Evolutionary conservation across 805 yeast species (phyloP).

Genomic region (Barnettozyma pratensis): DNA sequence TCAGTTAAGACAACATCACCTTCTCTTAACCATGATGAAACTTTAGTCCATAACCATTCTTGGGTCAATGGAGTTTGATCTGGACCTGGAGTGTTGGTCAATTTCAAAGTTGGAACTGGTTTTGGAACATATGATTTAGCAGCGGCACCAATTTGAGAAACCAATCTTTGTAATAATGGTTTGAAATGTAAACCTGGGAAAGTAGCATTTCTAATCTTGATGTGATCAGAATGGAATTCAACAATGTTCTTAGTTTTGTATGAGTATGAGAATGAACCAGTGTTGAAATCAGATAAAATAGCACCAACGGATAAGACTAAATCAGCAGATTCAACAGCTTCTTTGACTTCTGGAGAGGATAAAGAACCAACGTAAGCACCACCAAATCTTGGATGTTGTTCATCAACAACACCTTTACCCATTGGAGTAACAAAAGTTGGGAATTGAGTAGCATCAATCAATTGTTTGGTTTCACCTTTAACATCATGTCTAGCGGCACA

Average conservation of each 20-base stretch:
- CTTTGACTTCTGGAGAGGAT: conserved; percentile 66
- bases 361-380: conserved; percentile 86
- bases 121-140: conserved; percentile 42
- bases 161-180: conserved; percentile 41
- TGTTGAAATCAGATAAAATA: conserved; percentile 80
- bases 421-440: conserved; percentile 84
- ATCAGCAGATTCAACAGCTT: conserved; percentile 69
- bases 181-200: conserved; percentile 74
- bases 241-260: conserved; percentile 70
- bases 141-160: conserved; percentile 32
- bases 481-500: conserved; percentile 79
- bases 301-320: conserved; percentile 78
- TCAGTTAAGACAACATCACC: conserved; percentile 67
- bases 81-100: conserved; percentile 40
- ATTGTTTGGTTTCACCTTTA: conserved; percentile 52
- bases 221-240: conserved; percentile 75
- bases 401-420: conserved; percentile 82
- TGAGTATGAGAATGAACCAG: conserved; percentile 79
- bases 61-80: conserved; percentile 48
- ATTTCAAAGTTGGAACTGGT: conserved; percentile 49
- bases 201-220: conserved; percentile 62
- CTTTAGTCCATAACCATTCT: conserved; percentile 65
- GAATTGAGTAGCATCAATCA: conserved; percentile 66
- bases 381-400: conserved; percentile 65
- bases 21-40: conserved; percentile 56